Conservation (phyloP, 2,329 filamentous ascomycete genomes). For the Ophiocordyceps camponoti-saundersi region DNA sequence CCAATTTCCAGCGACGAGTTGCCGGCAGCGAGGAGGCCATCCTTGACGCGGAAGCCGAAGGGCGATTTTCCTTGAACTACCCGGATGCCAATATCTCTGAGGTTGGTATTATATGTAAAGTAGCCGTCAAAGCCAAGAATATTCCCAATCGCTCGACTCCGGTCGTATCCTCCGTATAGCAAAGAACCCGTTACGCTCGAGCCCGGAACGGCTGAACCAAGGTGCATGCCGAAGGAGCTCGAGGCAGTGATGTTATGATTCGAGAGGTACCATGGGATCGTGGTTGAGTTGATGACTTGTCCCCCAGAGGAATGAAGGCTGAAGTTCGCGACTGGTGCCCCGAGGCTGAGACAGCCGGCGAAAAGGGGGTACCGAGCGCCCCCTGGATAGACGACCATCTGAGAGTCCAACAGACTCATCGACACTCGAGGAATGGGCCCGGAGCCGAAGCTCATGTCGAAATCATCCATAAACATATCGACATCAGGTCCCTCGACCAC, state of each 20-base stretch:
- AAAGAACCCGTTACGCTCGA: constrained; percentile 15
- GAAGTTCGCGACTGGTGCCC: constrained; percentile 11
- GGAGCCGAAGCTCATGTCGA: background rate
- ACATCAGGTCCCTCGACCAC: background rate
- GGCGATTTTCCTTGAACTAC: background rate
- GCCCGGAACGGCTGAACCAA: constrained; percentile 13
- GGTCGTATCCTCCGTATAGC: constrained; percentile 22
- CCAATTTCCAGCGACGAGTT: background rate
- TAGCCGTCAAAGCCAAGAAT: constrained; percentile 8
- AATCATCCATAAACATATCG: background rate
- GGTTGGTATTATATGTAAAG: constrained; percentile 7
- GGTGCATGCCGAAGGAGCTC: constrained; percentile 24
- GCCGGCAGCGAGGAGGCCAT: background rate
- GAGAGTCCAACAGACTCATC: constrained; percentile 6
- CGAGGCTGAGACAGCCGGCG: constrained; percentile 14
- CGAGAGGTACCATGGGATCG: constrained; percentile 9
- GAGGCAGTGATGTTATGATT: constrained; percentile 12
- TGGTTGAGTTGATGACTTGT: background rate
- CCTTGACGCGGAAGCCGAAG: background rate
- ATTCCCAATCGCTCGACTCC: constrained; percentile 18
- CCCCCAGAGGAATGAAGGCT: constrained; percentile 10
- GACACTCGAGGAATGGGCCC: background rate
- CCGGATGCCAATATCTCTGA: background rate
- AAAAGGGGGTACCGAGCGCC: constrained; percentile 12
- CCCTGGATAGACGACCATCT: constrained; percentile 12